Evolutionary conservation across 176 grass and related monocot species (phyloP).

Genomic region (Lolium rigidum): DNA sequence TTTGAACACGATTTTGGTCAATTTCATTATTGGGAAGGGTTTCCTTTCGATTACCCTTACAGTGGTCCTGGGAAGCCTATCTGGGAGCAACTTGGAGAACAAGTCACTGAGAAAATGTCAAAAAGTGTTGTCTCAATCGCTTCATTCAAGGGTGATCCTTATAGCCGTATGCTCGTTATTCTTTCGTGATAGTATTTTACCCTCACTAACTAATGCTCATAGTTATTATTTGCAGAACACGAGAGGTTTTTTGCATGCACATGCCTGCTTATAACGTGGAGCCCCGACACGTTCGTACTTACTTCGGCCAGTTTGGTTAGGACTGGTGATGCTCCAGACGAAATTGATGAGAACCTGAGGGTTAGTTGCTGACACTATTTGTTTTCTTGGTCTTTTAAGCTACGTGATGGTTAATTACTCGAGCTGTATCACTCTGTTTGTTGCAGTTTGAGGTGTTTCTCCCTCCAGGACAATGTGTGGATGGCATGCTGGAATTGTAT

Average conservation of each 20-base stretch:
- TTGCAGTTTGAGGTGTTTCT: slow-evolving; percentile 7
- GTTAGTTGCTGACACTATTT: background rate
- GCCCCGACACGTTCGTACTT: background rate
- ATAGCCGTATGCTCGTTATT: background rate
- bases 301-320: slow-evolving; percentile 27
- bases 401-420: background rate
- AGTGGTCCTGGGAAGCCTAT: background rate
- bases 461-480: background rate
- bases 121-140: slow-evolving; percentile 37
- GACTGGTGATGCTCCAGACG: background rate
- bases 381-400: background rate
- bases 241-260: slow-evolving; percentile 10
- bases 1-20: slow-evolving; percentile 34
- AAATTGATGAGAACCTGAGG: background rate
- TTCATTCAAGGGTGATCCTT: slow-evolving; percentile 39
- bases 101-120: background rate
- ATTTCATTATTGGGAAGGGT: slow-evolving; percentile 21
- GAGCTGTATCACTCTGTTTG: background rate
- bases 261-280: background rate
- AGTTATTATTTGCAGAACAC: background rate
- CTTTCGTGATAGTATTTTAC: background rate
- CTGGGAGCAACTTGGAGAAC: background rate
- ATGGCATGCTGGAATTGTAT: background rate
- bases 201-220: slow-evolving; percentile 20
- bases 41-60: background rate